Conservation (phyloP, 768 basidiomycete genomes). For the Dioszegia crocea region DNA sequence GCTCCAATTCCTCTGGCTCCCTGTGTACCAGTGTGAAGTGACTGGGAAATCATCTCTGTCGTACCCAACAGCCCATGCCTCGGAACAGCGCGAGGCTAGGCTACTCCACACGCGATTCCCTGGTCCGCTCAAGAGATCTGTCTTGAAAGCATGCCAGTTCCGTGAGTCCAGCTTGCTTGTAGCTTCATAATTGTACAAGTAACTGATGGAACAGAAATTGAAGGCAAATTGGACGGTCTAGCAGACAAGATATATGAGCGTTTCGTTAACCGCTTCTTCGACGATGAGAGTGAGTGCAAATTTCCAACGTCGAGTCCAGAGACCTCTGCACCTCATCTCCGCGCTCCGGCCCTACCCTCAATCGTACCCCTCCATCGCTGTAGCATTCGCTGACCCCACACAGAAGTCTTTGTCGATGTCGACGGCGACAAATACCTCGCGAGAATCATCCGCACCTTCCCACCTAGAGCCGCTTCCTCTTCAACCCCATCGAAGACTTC, state of each 20-base stretch:
- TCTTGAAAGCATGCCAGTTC: constrained; percentile 92
- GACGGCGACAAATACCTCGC: constrained; percentile 83
- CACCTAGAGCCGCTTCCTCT: constrained; percentile 22
- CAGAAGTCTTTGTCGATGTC: constrained; percentile 82
- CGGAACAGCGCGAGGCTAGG: constrained; percentile 81
- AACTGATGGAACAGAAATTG: constrained; percentile 93
- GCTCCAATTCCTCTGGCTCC: constrained; percentile 89
- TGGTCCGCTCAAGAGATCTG: constrained; percentile 81
- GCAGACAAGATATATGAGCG: constrained; percentile 93
- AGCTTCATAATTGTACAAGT: too few relatives aligned
- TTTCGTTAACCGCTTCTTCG: constrained; percentile 92
- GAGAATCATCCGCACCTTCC: constrained; percentile 71
- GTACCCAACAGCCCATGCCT: constrained; percentile 90
- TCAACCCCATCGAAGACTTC: neutral
- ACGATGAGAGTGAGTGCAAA: constrained; percentile 77
- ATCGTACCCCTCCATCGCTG: neutral
- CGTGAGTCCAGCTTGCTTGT: too few relatives aligned
- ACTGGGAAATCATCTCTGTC: constrained; percentile 89
- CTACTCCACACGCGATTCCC: constrained; percentile 89
- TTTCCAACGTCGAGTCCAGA: too few relatives aligned
- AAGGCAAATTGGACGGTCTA: constrained; percentile 89
- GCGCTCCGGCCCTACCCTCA: too few relatives aligned
- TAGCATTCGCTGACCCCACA: neutral
- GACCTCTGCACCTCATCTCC: too few relatives aligned
- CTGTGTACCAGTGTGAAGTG: constrained; percentile 95